phyloP scores from a whole-genome alignment of 306 rosid genomes.

The Malus asiatica region DNA sequence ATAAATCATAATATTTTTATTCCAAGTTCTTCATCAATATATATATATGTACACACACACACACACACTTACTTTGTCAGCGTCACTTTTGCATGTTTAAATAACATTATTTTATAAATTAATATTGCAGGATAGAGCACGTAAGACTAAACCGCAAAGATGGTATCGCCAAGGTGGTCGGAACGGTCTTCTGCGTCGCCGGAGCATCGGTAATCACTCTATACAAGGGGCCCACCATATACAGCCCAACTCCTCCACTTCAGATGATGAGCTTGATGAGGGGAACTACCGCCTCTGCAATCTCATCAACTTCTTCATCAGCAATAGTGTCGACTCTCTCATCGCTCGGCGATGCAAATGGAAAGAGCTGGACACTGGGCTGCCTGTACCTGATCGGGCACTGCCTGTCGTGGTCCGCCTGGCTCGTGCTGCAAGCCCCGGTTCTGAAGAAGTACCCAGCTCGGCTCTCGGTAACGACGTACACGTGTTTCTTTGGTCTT shows the following conservation, averaged over 20 bases:
- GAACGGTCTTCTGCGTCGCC: slow-evolving; percentile 76
- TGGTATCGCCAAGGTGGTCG: slow-evolving; percentile 69
- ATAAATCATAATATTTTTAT: no score
- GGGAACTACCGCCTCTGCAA: background rate
- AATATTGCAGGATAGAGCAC: slow-evolving; percentile 54
- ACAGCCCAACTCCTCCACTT: slow-evolving; percentile 52
- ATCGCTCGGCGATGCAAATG: slow-evolving; percentile 58
- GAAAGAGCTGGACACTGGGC: slow-evolving; percentile 89
- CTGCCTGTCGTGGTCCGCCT: slow-evolving; percentile 91
- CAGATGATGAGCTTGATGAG: slow-evolving; percentile 16
- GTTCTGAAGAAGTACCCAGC: slow-evolving; percentile 94
- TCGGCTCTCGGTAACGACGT: slow-evolving; percentile 91
- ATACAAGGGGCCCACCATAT: slow-evolving; percentile 85
- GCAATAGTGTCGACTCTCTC: slow-evolving; percentile 22
- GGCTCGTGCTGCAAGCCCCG: slow-evolving; percentile 93
- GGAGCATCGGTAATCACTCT: slow-evolving; percentile 91
- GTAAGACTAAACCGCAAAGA: slow-evolving; percentile 72
- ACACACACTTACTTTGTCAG: no score
- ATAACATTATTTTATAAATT: background rate
- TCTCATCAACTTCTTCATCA: background rate
- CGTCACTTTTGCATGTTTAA: background rate
- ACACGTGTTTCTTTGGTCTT: slow-evolving; percentile 87
- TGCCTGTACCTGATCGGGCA: slow-evolving; percentile 84
- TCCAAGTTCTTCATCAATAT: background rate
- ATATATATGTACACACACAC: no score